These are phyloP conservation scores for Kwoniella pini DNA, from an alignment of 768 basidiomycete species.

Conservation along the genomic window DNA sequence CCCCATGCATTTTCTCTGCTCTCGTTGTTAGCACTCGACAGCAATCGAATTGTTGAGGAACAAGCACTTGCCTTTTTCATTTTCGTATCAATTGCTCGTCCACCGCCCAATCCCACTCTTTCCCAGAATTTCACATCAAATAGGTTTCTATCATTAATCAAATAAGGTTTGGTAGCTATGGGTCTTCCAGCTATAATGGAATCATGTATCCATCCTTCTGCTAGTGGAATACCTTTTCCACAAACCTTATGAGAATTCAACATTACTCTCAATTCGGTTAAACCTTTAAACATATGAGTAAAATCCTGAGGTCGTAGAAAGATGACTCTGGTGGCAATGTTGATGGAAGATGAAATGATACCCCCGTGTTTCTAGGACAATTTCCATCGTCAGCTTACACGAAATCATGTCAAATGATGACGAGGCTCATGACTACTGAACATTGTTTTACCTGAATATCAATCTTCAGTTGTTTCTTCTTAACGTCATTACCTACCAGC, in stretches of 20 bases:
- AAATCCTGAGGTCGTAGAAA: slow-evolving; percentile 3
- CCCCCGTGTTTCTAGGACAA: background rate
- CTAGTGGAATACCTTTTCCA: background rate
- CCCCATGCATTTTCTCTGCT: no score
- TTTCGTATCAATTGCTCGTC: no score
- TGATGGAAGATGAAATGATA: background rate
- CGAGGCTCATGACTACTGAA: background rate
- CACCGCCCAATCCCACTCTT: background rate
- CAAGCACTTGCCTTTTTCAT: slow-evolving; percentile 4
- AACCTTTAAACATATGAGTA: background rate
- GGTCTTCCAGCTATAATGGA: background rate
- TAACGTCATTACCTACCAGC: background rate
- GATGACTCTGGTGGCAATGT: background rate
- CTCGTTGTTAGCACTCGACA: no score
- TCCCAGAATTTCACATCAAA: background rate
- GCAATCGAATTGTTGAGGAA: no score
- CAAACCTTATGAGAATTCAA: background rate
- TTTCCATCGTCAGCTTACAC: no score
- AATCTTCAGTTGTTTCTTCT: background rate
- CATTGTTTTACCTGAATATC: background rate
- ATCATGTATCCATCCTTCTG: slow-evolving; percentile 3
- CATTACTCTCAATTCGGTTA: background rate
- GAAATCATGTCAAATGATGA: no score
- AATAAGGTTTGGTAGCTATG: background rate
- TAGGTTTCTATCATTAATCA: background rate